Conservation (phyloP, 1,284 basidiomycete genomes). For the Moesziomyces globuligerus region DNA sequence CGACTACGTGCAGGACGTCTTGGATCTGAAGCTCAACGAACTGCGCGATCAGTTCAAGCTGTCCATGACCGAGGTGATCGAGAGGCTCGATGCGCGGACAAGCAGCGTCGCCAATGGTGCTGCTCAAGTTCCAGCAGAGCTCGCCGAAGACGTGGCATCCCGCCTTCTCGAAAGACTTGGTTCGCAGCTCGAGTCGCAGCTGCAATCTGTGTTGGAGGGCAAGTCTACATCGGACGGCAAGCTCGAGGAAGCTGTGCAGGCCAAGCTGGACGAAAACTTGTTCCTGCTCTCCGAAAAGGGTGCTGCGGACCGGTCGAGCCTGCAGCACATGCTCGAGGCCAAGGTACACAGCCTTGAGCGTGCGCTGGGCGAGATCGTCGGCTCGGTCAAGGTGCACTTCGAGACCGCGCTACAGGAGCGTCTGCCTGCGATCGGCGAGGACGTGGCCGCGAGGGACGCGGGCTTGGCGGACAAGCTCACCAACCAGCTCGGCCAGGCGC, state of each 20-base stretch:
- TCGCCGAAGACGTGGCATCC: slow-evolving; percentile 18
- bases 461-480: slow-evolving; percentile 20
- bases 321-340: slow-evolving; percentile 34
- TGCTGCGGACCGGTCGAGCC: slow-evolving; percentile 29
- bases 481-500: slow-evolving; percentile 22
- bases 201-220: slow-evolving; percentile 1
- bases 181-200: slow-evolving; percentile 13
- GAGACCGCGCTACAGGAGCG: slow-evolving; percentile 34
- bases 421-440: slow-evolving; percentile 43
- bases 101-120: background rate
- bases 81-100: slow-evolving; percentile 17
- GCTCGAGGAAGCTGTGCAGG: slow-evolving; percentile 22
- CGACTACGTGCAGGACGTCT: slow-evolving; percentile 55
- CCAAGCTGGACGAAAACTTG: slow-evolving; percentile 46
- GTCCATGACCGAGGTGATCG: slow-evolving; percentile 28
- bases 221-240: slow-evolving; percentile 6
- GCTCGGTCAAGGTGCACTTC: slow-evolving; percentile 19
- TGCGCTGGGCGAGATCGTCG: slow-evolving; percentile 20
- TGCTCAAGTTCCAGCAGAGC: slow-evolving; percentile 1
- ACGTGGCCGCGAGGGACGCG: slow-evolving; percentile 10
- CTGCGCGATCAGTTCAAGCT: slow-evolving; percentile 45
- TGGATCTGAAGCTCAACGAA: slow-evolving; percentile 47
- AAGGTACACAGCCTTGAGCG: slow-evolving; percentile 22
- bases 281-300: slow-evolving; percentile 32
- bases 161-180: slow-evolving; percentile 9